phyloP scores from a whole-genome alignment of 768 basidiomycete species.

The Mycena capillaripes region DNA sequence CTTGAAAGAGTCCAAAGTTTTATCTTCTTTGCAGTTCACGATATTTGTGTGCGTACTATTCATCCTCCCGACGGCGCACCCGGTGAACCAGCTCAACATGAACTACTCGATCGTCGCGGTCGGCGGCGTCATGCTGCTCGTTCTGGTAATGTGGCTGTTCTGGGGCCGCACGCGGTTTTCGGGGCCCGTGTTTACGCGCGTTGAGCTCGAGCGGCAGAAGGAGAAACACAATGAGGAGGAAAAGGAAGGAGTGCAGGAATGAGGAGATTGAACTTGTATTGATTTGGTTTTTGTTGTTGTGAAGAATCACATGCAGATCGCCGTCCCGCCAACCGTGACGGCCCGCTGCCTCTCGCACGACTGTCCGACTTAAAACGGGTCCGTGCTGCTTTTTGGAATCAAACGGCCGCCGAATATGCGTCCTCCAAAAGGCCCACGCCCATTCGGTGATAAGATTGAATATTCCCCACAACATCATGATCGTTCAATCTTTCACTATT shows the following conservation, averaged over 20 bases:
- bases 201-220: neutral
- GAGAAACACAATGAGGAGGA: neutral
- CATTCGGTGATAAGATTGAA: too few relatives aligned
- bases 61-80: constrained; percentile 67
- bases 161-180: constrained; percentile 63
- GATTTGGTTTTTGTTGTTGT: neutral
- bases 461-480: too few relatives aligned
- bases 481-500: too few relatives aligned
- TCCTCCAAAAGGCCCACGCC: too few relatives aligned
- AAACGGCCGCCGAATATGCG: too few relatives aligned
- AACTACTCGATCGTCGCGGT: constrained; percentile 71
- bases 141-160: constrained; percentile 58
- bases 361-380: too few relatives aligned
- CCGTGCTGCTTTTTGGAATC: too few relatives aligned
- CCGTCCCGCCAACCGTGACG: neutral
- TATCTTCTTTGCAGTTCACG: constrained; percentile 54
- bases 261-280: neutral
- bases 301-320: neutral
- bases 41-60: constrained; percentile 69
- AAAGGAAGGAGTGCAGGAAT: neutral
- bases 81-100: constrained; percentile 66
- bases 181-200: constrained; percentile 58
- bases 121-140: constrained; percentile 61
- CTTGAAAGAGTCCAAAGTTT: neutral
- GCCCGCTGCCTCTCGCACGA: neutral